These are phyloP conservation scores for Globisporangium recalcitrans DNA, from an alignment of 352 stramenopile species.

Conservation along the genomic window DNA sequence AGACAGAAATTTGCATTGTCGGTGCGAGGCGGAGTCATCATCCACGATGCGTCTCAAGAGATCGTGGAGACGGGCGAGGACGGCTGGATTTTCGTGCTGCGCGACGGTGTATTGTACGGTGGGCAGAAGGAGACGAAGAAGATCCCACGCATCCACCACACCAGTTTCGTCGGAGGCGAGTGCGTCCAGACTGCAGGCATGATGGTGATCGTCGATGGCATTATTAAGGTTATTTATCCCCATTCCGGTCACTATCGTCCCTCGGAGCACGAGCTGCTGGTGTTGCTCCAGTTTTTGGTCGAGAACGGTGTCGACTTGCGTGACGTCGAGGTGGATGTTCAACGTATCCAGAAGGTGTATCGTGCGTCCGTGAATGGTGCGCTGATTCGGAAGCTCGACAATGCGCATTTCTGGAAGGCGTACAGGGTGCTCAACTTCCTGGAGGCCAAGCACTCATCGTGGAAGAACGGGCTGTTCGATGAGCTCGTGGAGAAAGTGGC, in stretches of 20 bases:
- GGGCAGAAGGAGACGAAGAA: conserved; percentile 93
- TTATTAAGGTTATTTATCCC: conserved; percentile 93
- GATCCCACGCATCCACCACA: conserved; percentile 95
- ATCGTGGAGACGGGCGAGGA: conserved; percentile 90
- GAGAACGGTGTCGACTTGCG: conserved; percentile 87
- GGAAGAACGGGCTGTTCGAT: conserved; percentile 74
- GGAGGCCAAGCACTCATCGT: conserved; percentile 66
- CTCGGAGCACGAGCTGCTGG: conserved; percentile 92
- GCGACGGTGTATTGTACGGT: conserved; percentile 92
- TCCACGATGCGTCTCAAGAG: conserved; percentile 52
- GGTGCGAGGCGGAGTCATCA: conserved; percentile 59
- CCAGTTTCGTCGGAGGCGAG: conserved; percentile 95
- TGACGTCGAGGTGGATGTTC: conserved; percentile 91
- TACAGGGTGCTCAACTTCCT: conserved; percentile 72
- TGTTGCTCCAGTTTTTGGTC: conserved; percentile 92
- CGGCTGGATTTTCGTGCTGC: conserved; percentile 96
- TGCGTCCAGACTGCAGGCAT: conserved; percentile 96
- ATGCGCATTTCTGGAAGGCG: conserved; percentile 83
- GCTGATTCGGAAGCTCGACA: conserved; percentile 76
- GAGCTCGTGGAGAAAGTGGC: conserved; percentile 68
- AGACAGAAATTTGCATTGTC: conserved; percentile 88
- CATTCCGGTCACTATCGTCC: conserved; percentile 97
- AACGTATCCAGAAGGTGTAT: conserved; percentile 95
- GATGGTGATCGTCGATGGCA: conserved; percentile 90
- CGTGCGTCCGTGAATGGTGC: conserved; percentile 70